Conservation (phyloP, 2,329 filamentous ascomycete genomes). For the Beauveria pseudobassiana region DNA sequence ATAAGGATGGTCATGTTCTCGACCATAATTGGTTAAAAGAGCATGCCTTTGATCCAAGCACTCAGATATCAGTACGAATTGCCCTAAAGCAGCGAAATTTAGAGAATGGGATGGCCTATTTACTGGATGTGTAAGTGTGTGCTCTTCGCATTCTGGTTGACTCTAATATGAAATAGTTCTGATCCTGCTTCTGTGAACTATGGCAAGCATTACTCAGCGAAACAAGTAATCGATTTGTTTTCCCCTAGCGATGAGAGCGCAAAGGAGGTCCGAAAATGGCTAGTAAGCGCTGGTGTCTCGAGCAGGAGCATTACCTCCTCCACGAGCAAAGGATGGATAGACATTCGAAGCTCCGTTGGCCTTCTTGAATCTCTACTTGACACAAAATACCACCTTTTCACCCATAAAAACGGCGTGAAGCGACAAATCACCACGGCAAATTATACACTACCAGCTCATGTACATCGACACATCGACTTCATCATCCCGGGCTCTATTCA, state of each 20-base stretch:
- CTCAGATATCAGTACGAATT: too few relatives aligned
- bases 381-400: slow-evolving; percentile 44
- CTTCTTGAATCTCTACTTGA: slow-evolving; percentile 40
- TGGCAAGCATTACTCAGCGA: neutral
- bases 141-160: too few relatives aligned
- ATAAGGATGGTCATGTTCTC: too few relatives aligned
- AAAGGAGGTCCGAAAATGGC: slow-evolving; percentile 44
- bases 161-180: neutral
- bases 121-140: too few relatives aligned
- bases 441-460: too few relatives aligned
- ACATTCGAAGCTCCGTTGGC: slow-evolving; percentile 10
- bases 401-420: slow-evolving; percentile 10
- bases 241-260: slow-evolving; percentile 31
- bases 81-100: too few relatives aligned
- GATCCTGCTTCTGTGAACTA: neutral
- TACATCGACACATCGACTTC: too few relatives aligned
- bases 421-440: too few relatives aligned
- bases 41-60: too few relatives aligned
- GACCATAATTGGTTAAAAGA: too few relatives aligned
- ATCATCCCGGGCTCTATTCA: too few relatives aligned
- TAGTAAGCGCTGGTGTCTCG: slow-evolving; percentile 41
- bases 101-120: too few relatives aligned
- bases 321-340: slow-evolving; percentile 39
- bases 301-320: slow-evolving; percentile 39
- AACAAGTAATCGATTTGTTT: neutral